Evolutionary conservation across 192 early-diverging fungal genomes (phyloP), one percentile per base, ranked within the genome.

Genomic region (Backusella tarrabulga): DNA sequence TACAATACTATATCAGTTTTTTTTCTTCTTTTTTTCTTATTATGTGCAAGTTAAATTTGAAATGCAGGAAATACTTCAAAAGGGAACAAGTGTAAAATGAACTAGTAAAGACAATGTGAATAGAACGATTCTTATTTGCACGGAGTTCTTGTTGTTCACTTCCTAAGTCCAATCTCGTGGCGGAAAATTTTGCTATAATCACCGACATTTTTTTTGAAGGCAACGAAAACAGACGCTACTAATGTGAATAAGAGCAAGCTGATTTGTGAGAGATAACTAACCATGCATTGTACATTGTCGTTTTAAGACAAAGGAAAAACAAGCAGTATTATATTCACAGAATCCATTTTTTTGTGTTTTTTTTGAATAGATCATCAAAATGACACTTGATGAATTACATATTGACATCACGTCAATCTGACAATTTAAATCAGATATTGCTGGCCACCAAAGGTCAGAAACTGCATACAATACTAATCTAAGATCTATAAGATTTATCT

Each of bases 141-240:
- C 56, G 56, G 56, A 63, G 56, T 63, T 63, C 56, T 29, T 11
- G 56, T 1, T 29, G 26, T 29, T 29, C 56, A n/a, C n/a, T 26
- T 63, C 29, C 56, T 9, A 63, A 29, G 56, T 3, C 23, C 26
- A 63, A 50, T 50, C 46, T 63, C 26, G 21, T 29, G 26, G 56
- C 56, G 56, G 56, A 29, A 63, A 26, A 29, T 63, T 63, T 63
- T 63, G 29, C 54, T 56, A 63, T 63, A 63, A 63, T 63, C 56
- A 12, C 56, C 56, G 56, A 63, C 29, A 1, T 50, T 50, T 50
- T 60, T 26, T 63, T 63, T 63, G 26, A 29, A 63, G 23, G 12
- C 54, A 63, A 12, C 26, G 7, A 12, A 63, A n/a, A 2, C 21
- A 63, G 56, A 12, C 26, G 11, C 8, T 26, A 60, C 23, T 23